Evolutionary conservation across 495 filamentous ascomycete species (phyloP).

Genomic region (Neurospora sp.): DNA sequence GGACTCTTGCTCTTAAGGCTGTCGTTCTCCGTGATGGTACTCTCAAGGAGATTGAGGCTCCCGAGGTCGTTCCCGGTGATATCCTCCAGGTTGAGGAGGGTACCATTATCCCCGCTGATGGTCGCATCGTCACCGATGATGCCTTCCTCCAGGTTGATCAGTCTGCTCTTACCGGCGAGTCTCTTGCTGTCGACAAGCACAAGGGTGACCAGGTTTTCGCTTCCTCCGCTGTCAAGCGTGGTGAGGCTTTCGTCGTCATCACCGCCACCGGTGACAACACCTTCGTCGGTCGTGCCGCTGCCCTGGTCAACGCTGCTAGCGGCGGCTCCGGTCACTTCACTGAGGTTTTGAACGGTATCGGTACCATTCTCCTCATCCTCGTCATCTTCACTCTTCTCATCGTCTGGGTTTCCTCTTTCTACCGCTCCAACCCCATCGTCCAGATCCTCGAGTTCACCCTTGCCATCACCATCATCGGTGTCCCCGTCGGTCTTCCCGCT

Average conservation of each 20-base stretch:
- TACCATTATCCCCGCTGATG: conserved; percentile 84
- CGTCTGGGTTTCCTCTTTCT: conserved; percentile 81
- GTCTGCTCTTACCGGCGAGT: conserved; percentile 86
- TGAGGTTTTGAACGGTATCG: conserved; percentile 75
- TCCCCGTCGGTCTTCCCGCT: conserved; percentile 90
- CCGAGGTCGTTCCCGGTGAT: conserved; percentile 81
- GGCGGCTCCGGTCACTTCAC: conserved; percentile 76
- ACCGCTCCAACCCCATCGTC: conserved; percentile 68
- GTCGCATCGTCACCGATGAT: conserved; percentile 67
- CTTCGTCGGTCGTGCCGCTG: conserved; percentile 81
- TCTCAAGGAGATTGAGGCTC: conserved; percentile 61
- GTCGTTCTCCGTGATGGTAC: conserved; percentile 69
- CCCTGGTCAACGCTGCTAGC: conserved; percentile 67
- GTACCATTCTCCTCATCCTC: conserved; percentile 69
- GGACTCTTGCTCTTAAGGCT: conserved; percentile 74
- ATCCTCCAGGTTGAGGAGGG: conserved; percentile 84
- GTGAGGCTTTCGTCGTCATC: conserved; percentile 70
- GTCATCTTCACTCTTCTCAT: conserved; percentile 71
- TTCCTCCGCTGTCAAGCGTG: conserved; percentile 84
- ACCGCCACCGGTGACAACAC: conserved; percentile 79
- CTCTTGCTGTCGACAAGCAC: conserved; percentile 81
- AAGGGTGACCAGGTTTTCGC: conserved; percentile 69
- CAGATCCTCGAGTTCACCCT: conserved; percentile 74
- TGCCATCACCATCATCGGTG: conserved; percentile 85
- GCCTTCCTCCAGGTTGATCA: conserved; percentile 86